Evolutionary conservation across 305 asterid genomes (phyloP), one percentile per base, ranked within the genome.

Genomic region (Andrographis paniculata): DNA sequence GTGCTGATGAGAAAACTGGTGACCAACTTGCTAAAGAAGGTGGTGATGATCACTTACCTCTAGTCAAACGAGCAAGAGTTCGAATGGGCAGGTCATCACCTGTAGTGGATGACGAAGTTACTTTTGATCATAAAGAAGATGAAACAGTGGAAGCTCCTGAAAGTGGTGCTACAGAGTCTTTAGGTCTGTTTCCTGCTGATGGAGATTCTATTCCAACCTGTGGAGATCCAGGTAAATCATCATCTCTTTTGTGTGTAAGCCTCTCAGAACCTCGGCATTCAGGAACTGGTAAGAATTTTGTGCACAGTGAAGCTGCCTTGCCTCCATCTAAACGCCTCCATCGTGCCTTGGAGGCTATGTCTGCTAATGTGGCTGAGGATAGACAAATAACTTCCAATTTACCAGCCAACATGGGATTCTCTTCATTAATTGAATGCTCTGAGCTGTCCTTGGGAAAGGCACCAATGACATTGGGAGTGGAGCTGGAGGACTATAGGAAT

Each of bases 271-370:
- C 70, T 62, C 79, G 66, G 31, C 31, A 48, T 24, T 73, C 74
- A 82, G 88, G 71, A 60, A 62, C 56, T 22, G 65, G 67, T 48
- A 85, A 74, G 52, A 71, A 62, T 61, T 73, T 70, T 38, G 66
- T 75, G 40, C 79, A 79, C 60, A 94, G 84, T 28, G 99, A 91
- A 74, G 81, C 96, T 61, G 84, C 95, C 53, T 80, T 91, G 45
- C 99, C 99, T 66, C 99, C 96, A 42, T 86, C 95, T 7, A 91
- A 91, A 66, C 92, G 99, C 37, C 67, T 91, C 27, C 94, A 83
- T 55, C 95, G 99, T 63, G 99, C 99, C 33, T 57, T 91, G 74
- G 93, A 91, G 63, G 99, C 99, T 62, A 91, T 91, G 99, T 91
- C 94, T 44, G 99, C 96, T 48, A 80, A 91, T 64, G 96, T 65